Evolutionary conservation across 2,329 filamentous ascomycete genomes (phyloP), one percentile per base, ranked within the genome.

Genomic region (Claviceps citrina): DNA sequence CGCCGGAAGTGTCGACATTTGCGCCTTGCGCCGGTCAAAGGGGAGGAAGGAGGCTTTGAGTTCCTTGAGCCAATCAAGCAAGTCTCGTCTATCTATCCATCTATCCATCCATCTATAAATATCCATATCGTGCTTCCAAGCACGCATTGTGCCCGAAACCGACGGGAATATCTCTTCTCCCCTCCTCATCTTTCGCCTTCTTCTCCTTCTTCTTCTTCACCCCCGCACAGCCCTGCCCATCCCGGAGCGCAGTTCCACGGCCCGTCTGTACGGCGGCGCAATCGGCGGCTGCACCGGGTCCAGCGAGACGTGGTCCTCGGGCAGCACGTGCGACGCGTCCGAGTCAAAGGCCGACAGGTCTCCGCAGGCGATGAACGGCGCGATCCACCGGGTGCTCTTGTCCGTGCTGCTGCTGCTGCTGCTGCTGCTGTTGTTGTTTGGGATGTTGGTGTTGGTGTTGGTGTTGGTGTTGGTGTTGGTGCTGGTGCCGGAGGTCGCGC

Each of bases 211-310:
- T 16, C 20, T 18, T 25, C 4, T 19, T n/a, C 4, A 10, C 16
- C 41, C 45, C 22, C 35, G 41, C 33, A 40, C 35, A 3, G 51
- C 45, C 42, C 51, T 54, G 36, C 58, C 58, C 49, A 46, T 56
- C 46, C 56, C 55, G 43, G 58, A 56, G 42, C 60, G 54, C 51
- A 91, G 71, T 59, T 96, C 89, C 44, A 98, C 64, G 10, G 91
- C 91, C 41, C 81, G 76, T 59, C 87, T 93, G 56, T 98, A 98
- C 0, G 91, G 91, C 10, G 91, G 91, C 8, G 91, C 91, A 27
- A 91, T 98, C 0, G 91, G 91, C 22, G 89, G 89, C 57, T 96
- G 91, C 25, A 98, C 75, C 0, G 91, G 91, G 56, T 95, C 86
- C 36, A 96, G 70, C 49, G 81, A 87, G 39, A 93, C 73, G 54